Base-by-base conservation (phyloP, 371 early-diverging fungal genomes). In the Apophysomyces elegans region DNA sequence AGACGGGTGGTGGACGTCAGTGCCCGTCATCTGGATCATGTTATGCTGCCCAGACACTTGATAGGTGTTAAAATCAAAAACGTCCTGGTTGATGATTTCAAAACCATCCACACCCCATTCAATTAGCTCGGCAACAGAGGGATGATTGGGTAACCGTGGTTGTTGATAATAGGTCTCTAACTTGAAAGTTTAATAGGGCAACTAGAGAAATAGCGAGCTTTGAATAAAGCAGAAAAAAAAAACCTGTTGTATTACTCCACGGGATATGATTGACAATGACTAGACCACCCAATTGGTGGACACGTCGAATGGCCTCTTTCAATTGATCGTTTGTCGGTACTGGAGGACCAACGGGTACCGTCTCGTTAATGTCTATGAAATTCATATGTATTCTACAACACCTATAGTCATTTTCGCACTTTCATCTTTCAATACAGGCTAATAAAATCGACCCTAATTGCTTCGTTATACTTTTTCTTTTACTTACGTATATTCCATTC, bases 191-290 rank as follows among this genome's bases (percentile, higher is more conserved):
- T 18, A 54, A 26, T 26, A 26, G 2, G 41, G 41, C 11, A 41
- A 13, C 8, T 4, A 41, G 41, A 41, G 13, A 41, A 41, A 41
- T 8, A 11, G 35, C 37, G 46, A 11, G 14, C 32, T 26, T 26
- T 26, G 1, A 0, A 2, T 26, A 26, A n/a, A 46, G 2, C 5
- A 37, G 46, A 45, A 16, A 12, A 26, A 12, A 26, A 37, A 60
- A 56, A 76, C 80, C 77, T 56, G 90, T 91, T 7, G 86, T 75
- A 66, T 90, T 90, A 62, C 89, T 89, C 92, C 92, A 92, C 0
- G 90, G 90, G 57, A 92, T 92, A 73, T 92, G 93, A 74, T 92
- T 92, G 36, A 91, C 90, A 62, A 91, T 88, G 4, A 90, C 93
- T 12, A 92, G 57, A 0, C 93, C 93, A 37, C 93, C 93, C 41